Conservation (phyloP, 805 yeast genomes). For the Starmerella asiatica region DNA sequence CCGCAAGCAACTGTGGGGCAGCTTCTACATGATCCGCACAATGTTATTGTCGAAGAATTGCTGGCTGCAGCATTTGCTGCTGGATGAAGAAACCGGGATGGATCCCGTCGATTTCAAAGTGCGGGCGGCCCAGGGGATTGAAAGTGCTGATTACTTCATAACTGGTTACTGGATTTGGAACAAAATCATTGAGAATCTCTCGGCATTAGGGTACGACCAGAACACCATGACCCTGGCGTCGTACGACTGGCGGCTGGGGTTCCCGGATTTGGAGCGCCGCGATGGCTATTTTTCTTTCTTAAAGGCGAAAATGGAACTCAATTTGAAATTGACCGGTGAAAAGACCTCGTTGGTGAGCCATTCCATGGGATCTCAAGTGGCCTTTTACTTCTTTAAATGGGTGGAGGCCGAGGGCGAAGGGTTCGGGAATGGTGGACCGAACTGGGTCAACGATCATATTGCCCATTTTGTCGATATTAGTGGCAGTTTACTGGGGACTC, state of each 20-base stretch:
- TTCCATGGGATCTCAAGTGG: slow-evolving; percentile 92
- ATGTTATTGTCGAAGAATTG: slow-evolving; percentile 86
- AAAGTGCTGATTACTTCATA: slow-evolving; percentile 90
- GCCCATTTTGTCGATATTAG: slow-evolving; percentile 75
- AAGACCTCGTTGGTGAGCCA: slow-evolving; percentile 76
- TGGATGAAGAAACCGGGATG: slow-evolving; percentile 81
- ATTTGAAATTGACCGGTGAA: slow-evolving; percentile 38
- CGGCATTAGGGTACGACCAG: slow-evolving; percentile 88
- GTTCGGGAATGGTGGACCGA: slow-evolving; percentile 74
- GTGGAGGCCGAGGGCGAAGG: slow-evolving; percentile 77
- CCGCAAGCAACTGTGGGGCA: slow-evolving; percentile 91
- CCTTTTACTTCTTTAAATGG: slow-evolving; percentile 87
- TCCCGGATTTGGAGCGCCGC: slow-evolving; percentile 71
- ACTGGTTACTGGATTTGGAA: slow-evolving; percentile 99
- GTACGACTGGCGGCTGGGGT: slow-evolving; percentile 92
- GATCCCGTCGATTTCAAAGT: slow-evolving; percentile 75
- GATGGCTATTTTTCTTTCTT: slow-evolving; percentile 75
- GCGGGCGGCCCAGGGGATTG: slow-evolving; percentile 91
- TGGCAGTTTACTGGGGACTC: slow-evolving; percentile 87
- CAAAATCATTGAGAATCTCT: slow-evolving; percentile 82
- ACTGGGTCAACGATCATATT: slow-evolving; percentile 78
- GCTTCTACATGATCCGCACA: slow-evolving; percentile 83
- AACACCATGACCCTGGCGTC: slow-evolving; percentile 82
- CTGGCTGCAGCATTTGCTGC: slow-evolving; percentile 83
- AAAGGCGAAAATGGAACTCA: slow-evolving; percentile 57